Evolutionary conservation across 768 basidiomycete species (phyloP).

Genomic region (Auriscalpium vulgare): DNA sequence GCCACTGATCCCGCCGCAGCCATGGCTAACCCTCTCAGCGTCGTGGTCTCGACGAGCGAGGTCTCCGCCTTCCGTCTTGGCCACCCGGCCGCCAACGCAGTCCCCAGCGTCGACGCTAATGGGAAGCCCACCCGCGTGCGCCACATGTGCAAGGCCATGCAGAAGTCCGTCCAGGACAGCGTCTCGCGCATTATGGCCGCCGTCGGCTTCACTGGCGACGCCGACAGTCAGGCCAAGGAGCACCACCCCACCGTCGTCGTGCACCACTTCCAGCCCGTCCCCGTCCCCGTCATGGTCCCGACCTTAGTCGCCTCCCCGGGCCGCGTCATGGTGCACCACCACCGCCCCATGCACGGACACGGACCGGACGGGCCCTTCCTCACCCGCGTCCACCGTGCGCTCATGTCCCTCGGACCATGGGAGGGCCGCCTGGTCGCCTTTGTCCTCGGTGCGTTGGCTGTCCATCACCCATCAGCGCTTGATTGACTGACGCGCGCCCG

Average conservation of each 20-base stretch:
- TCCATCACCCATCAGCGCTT: neutral
- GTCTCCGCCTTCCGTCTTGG: slow-evolving; percentile 9
- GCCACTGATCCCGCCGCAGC: neutral
- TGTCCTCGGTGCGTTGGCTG: slow-evolving; percentile 53
- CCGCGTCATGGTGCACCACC: slow-evolving; percentile 11
- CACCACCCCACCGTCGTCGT: slow-evolving; percentile 1
- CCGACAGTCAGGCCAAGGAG: neutral
- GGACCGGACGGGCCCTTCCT: slow-evolving; percentile 35
- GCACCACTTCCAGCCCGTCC: neutral
- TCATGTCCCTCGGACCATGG: slow-evolving; percentile 71
- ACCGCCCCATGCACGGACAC: slow-evolving; percentile 11
- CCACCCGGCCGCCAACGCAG: slow-evolving; percentile 2
- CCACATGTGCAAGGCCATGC: slow-evolving; percentile 13
- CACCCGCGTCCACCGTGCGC: slow-evolving; percentile 52
- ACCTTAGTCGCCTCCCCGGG: neutral
- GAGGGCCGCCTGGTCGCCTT: slow-evolving; percentile 79
- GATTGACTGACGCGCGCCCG: neutral
- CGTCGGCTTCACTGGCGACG: slow-evolving; percentile 3
- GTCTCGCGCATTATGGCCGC: slow-evolving; percentile 4
- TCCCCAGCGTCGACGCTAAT: neutral
- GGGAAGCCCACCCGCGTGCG: slow-evolving; percentile 7
- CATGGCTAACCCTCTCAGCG: slow-evolving; percentile 3
- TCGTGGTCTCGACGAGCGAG: slow-evolving; percentile 5
- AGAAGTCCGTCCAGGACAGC: slow-evolving; percentile 11
- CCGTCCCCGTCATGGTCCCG: neutral